phyloP scores from a whole-genome alignment of 441 rosid genomes.

The Biscutella auriculata region DNA sequence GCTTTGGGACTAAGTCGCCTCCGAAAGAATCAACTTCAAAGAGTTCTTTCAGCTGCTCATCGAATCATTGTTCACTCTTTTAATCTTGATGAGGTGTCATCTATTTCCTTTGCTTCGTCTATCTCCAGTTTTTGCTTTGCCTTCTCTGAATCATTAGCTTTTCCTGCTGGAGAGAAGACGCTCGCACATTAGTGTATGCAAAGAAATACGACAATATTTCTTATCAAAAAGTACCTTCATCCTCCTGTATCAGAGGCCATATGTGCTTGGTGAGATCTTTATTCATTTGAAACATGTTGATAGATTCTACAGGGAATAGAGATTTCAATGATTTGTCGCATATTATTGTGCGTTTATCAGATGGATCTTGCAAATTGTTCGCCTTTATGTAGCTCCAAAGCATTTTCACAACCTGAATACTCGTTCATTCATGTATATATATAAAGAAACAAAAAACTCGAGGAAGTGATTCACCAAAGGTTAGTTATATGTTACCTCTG shows the following conservation, averaged over 20 bases:
- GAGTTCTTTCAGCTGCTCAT: slow-evolving; percentile 40
- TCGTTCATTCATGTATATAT: too few relatives aligned
- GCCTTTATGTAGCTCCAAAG: slow-evolving; percentile 49
- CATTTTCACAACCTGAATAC: slow-evolving; percentile 50
- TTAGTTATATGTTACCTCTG: too few relatives aligned
- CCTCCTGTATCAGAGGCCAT: slow-evolving; percentile 40
- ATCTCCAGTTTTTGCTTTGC: too few relatives aligned
- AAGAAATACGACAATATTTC: too few relatives aligned
- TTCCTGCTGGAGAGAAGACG: not conserved
- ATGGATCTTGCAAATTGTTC: slow-evolving; percentile 55
- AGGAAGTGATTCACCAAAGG: too few relatives aligned
- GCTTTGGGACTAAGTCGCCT: slow-evolving; percentile 36
- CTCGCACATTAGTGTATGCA: too few relatives aligned
- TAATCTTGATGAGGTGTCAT: too few relatives aligned
- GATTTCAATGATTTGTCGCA: slow-evolving; percentile 40
- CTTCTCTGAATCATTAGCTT: too few relatives aligned
- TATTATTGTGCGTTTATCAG: slow-evolving; percentile 36
- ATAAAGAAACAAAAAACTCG: too few relatives aligned
- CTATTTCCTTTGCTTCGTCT: too few relatives aligned
- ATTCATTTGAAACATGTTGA: slow-evolving; percentile 61
- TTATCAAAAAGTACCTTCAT: slow-evolving; percentile 26
- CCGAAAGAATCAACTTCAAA: slow-evolving; percentile 39
- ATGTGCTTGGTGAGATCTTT: slow-evolving; percentile 50
- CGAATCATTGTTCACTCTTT: too few relatives aligned
- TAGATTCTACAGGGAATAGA: slow-evolving; percentile 37